Percentiles rank a stretch among this genome's conserved stretches.
phyloP scores from a whole-genome alignment of 2,329 filamentous ascomycete species.

The Lecanosticta acicola region DNA sequence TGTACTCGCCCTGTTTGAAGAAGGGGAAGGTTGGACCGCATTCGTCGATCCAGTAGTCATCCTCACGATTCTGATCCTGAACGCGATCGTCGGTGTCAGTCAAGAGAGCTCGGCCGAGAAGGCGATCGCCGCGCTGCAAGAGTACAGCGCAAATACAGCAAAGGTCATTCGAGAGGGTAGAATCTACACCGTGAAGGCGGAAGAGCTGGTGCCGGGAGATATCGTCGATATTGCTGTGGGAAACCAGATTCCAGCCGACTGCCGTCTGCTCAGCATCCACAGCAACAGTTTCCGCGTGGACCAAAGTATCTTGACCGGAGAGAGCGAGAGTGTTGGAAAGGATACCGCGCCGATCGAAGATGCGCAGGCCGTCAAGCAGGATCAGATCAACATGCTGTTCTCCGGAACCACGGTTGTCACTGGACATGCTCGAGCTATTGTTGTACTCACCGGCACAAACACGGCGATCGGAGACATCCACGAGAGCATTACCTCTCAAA shows the following conservation, averaged over 20 bases:
- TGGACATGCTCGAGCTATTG: constrained; percentile 83
- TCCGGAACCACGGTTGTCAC: constrained; percentile 96
- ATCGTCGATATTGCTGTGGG: constrained; percentile 83
- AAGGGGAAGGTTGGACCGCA: constrained; percentile 88
- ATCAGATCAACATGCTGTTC: constrained; percentile 96
- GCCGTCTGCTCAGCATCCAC: constrained; percentile 79
- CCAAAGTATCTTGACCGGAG: constrained; percentile 93
- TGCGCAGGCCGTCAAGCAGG: constrained; percentile 84
- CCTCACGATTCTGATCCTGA: constrained; percentile 91
- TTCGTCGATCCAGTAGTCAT: constrained; percentile 97
- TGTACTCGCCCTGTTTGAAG: constrained; percentile 84
- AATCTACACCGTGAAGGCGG: constrained; percentile 81
- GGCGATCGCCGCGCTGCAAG: constrained; percentile 93
- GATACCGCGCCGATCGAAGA: constrained; percentile 66
- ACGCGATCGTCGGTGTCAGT: constrained; percentile 93
- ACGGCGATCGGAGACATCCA: constrained; percentile 98
- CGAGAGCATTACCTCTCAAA: constrained; percentile 96
- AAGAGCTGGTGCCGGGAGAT: constrained; percentile 92
- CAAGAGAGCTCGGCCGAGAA: constrained; percentile 99
- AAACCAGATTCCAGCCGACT: constrained; percentile 91
- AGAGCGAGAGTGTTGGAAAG: constrained; percentile 95
- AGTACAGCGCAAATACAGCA: constrained; percentile 97
- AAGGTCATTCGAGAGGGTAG: constrained; percentile 85
- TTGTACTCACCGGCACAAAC: constrained; percentile 79
- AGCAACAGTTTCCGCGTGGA: constrained; percentile 98